Conservation (phyloP, 2,329 filamentous ascomycete species). For the Xenosphaeropsis pyriputrescens region DNA sequence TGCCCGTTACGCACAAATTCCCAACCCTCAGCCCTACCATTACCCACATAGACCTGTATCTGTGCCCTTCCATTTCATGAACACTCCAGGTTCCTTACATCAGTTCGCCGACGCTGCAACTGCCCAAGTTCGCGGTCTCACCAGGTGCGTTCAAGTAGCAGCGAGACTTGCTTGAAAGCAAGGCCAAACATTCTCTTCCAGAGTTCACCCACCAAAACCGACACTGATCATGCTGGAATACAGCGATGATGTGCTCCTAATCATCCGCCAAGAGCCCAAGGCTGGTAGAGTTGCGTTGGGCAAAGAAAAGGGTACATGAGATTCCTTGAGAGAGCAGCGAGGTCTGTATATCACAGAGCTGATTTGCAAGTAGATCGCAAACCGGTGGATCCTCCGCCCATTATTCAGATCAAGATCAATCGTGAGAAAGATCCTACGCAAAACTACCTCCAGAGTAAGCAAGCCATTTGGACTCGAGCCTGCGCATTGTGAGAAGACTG, state of each 20-base stretch:
- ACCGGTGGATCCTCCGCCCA: slow-evolving; percentile 76
- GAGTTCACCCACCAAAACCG: slow-evolving; percentile 3
- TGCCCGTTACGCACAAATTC: no score
- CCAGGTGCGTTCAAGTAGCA: slow-evolving; percentile 7
- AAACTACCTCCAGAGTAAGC: slow-evolving; percentile 41
- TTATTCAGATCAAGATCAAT: slow-evolving; percentile 53
- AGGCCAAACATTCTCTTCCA: not conserved
- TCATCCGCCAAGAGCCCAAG: slow-evolving; percentile 51
- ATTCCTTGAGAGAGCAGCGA: not conserved
- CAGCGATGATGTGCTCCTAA: slow-evolving; percentile 40
- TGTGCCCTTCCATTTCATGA: no score
- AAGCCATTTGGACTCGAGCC: not conserved
- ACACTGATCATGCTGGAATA: slow-evolving; percentile 11
- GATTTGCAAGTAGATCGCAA: slow-evolving; percentile 48
- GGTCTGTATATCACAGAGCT: slow-evolving; percentile 3
- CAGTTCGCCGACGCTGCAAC: slow-evolving; percentile 12
- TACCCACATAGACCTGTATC: no score
- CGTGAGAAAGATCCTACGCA: slow-evolving; percentile 28
- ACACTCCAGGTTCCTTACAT: slow-evolving; percentile 3
- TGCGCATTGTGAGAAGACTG: slow-evolving; percentile 1
- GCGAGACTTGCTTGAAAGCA: not conserved
- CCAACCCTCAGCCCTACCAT: no score
- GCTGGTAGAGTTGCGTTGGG: slow-evolving; percentile 53
- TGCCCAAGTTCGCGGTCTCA: slow-evolving; percentile 9
- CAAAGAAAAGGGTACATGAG: slow-evolving; percentile 55